phyloP scores from a whole-genome alignment of 371 early-diverging fungal genomes.

The Neoconidiobolus thromboides region DNA sequence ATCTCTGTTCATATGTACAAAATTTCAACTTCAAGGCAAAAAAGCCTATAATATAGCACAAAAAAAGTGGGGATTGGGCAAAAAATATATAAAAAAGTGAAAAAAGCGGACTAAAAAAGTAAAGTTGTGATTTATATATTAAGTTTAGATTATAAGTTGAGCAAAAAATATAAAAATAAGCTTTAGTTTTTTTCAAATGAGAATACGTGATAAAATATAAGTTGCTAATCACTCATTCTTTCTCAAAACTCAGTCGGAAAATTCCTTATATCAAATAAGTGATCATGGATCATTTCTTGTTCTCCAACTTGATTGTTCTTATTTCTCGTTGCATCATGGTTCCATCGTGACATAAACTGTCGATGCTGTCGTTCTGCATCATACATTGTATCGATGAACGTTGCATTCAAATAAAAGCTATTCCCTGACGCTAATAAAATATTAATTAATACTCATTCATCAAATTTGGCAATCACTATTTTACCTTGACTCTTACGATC shows the following conservation, averaged over 20 bases:
- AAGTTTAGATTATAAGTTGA: no score
- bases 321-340: not conserved
- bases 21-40: no score
- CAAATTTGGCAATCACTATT: not conserved
- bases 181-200: no score
- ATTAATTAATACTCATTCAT: not conserved
- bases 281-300: not conserved
- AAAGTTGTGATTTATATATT: no score
- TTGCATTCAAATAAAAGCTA: slow-evolving; percentile 4
- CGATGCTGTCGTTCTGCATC: slow-evolving; percentile 3
- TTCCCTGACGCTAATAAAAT: slow-evolving; percentile 1
- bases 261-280: slow-evolving; percentile 1
- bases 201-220: no score
- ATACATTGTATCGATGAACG: slow-evolving; percentile 2
- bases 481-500: not conserved
- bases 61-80: no score
- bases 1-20: no score
- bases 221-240: no score
- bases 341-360: slow-evolving; percentile 4
- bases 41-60: no score
- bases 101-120: no score
- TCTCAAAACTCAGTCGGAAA: not conserved
- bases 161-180: no score
- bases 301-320: not conserved
- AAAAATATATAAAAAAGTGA: no score